A percentile compares a stretch with the other conserved stretches of the same genome.
These are phyloP conservation scores for Penicillium coprophilum DNA, from an alignment of 495 filamentous ascomycete genomes.

Conservation along the genomic window DNA sequence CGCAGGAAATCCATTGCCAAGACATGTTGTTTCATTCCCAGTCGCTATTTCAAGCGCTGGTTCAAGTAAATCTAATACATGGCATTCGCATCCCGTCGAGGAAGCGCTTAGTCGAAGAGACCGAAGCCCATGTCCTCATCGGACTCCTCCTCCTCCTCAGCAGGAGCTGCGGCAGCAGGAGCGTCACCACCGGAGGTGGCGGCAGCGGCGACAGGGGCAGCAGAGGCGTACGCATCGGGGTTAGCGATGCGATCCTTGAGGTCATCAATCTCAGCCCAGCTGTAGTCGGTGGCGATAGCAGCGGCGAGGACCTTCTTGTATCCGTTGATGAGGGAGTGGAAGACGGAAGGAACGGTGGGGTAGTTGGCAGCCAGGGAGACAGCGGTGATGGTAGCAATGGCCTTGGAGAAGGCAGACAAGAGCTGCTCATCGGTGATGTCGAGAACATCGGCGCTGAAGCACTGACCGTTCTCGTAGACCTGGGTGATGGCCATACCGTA, in stretches of 20 bases:
- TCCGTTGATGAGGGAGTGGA: constrained; percentile 90
- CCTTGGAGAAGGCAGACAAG: constrained; percentile 75
- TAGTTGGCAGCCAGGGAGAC: constrained; percentile 89
- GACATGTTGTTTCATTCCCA: constrained; percentile 35
- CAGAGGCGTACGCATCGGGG: constrained; percentile 86
- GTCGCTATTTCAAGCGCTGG: constrained; percentile 27
- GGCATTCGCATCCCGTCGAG: constrained; percentile 34
- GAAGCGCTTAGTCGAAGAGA: constrained; percentile 56
- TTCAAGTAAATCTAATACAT: constrained; percentile 47
- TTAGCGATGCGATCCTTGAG: constrained; percentile 99
- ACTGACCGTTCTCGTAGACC: constrained; percentile 95
- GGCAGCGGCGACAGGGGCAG: constrained; percentile 66
- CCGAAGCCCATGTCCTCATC: constrained; percentile 57
- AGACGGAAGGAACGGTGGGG: constrained; percentile 94
- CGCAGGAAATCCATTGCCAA: constrained; percentile 29
- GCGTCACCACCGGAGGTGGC: constrained; percentile 48
- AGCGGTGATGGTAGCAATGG: constrained; percentile 82
- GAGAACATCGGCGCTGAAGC: constrained; percentile 77
- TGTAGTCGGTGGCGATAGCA: constrained; percentile 85
- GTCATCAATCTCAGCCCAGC: constrained; percentile 93
- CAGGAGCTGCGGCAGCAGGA: constrained; percentile 53
- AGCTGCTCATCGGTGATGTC: constrained; percentile 94
- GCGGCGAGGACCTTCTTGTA: constrained; percentile 98
- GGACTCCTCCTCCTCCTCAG: constrained; percentile 50
- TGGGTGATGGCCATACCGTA: constrained; percentile 96